Evolutionary conservation across 169 alveolate species (phyloP).

Genomic region (Ichthyophthirius multifiliis): DNA sequence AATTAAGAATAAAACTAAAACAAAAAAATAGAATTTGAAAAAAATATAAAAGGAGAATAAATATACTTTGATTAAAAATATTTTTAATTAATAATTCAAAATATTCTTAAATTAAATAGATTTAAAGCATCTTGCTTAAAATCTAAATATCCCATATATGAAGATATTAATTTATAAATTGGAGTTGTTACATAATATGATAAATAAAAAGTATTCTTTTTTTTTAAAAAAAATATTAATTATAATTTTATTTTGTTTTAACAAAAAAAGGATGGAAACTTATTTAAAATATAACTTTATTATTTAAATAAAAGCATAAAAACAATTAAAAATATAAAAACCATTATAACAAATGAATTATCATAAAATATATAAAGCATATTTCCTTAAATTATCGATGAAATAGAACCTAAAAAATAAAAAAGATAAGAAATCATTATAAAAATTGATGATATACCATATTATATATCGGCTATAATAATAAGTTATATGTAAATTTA

Average conservation of each 20-base stretch:
- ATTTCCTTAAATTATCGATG: neutral
- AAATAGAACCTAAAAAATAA: neutral
- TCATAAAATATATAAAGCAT: neutral
- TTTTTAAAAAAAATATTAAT: too few species aligned
- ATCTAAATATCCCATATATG: neutral
- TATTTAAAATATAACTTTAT: neutral
- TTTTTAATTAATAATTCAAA: neutral
- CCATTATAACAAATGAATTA: neutral
- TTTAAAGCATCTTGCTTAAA: neutral
- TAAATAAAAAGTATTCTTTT: neutral
- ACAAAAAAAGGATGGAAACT: neutral
- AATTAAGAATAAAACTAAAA: neutral
- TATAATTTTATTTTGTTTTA: too few species aligned
- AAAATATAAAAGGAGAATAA: neutral
- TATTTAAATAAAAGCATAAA: neutral
- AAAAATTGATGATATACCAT: neutral
- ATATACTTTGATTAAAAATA: neutral
- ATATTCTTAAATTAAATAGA: neutral
- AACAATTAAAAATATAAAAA: neutral
- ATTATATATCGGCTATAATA: neutral
- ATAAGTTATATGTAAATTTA: neutral
- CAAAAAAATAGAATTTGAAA: neutral
- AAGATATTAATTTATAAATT: neutral
- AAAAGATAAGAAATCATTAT: neutral
- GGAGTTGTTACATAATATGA: neutral